Evolutionary conservation across 345 rosid species (phyloP), one percentile per base, ranked within the genome.

Genomic region (Eucalyptus erythrocorys): DNA sequence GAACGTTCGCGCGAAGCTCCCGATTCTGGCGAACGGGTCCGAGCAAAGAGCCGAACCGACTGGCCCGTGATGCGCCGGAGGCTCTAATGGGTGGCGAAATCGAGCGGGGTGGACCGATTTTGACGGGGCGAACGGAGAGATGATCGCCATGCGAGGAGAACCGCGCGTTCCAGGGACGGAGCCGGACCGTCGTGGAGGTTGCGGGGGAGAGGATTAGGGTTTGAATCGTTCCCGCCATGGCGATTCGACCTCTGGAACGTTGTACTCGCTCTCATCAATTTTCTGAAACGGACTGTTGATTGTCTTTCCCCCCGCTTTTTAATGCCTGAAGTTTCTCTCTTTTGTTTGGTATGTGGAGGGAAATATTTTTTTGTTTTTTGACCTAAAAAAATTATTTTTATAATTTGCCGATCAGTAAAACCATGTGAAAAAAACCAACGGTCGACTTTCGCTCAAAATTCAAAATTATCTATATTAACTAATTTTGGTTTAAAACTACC

Each of bases 161-260:
- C 71, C 32, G 88, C 10, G 86, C 40, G 59, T 59, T 40, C 66
- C 66, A 89, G 87, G 59, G 88, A 59, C 59, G 71, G 85, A 86
- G 53, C 64, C 87, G 66, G 43, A 80, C 87, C 84, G 80, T 59
- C 85, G 84, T 79, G 13, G 90, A 19, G 57, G 90, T 86, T 1
- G 51, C 85, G 19, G 87, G 86, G 5, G 91, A 40, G 53, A 91
- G 89, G 53, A 88, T 45, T 76, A 93, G 87, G 88, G 93, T 68
- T 87, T 91, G 94, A n/a, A 92, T 80, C 47, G 89, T 88, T 91
- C 92, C 94, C 92, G 95, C 93, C 95, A 94, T 94, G 49, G 66
- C 91, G 42, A 45, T 76, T 76, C 84, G 47, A 13, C 16, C 30
- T 21, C 30, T 0, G 48, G 64, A 55, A 47, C 42, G 53, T 37